Base-by-base conservation (phyloP, 257 asterid genomes). In the Solanum microdontum region DNA sequence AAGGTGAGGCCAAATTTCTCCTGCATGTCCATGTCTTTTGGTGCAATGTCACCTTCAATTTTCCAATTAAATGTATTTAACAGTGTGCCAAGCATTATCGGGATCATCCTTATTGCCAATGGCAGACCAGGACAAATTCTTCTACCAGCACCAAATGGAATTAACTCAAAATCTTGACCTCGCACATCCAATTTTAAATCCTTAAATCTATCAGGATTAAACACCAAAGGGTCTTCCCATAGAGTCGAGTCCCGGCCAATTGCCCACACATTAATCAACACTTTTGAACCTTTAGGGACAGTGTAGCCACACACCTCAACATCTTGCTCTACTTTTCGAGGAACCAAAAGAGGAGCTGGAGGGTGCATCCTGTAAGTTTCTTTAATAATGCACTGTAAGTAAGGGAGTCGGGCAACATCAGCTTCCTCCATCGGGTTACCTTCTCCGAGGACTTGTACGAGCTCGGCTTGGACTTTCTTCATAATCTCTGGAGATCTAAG, bases 61-160 rank as follows among this genome's bases (percentile, higher is more conserved):
- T 66, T 80, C 87, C 84, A 83, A 1, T 87, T 40, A 36, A 83
- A 87, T 36, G 86, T 39, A 75, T 87, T 83, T 28, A 87, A 34
- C 8, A 87, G 8, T 4, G 87, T 64, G 13, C 87, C 89, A 23
- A 70, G 32, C 89, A 87, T 34, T 34, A 87, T 2, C 0, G 72
- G 89, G 4, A 83, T 26, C 87, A 83, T 83, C 32, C 87, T 43
- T 34, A 68, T 48, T 12, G 76, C 89, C 84, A 87, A 69, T 13
- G 84, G 89, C 15, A 87, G 9, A 32, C 84, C 89, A 4, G 84
- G 89, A 5, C 89, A 87, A 37, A 83, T 62, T 70, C 87, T 87
- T 30, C 89, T 1, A 24, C 89, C 89, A 15, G 75, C 55, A 34
- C 84, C 89, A 51, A 87, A 87, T 83, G 89, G 84, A 83, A 83